Percentiles rank a stretch among this genome's conserved stretches.
Evolutionary conservation across 1,139 yeast genomes (phyloP).

Genomic region (Candida neerlandica): DNA sequence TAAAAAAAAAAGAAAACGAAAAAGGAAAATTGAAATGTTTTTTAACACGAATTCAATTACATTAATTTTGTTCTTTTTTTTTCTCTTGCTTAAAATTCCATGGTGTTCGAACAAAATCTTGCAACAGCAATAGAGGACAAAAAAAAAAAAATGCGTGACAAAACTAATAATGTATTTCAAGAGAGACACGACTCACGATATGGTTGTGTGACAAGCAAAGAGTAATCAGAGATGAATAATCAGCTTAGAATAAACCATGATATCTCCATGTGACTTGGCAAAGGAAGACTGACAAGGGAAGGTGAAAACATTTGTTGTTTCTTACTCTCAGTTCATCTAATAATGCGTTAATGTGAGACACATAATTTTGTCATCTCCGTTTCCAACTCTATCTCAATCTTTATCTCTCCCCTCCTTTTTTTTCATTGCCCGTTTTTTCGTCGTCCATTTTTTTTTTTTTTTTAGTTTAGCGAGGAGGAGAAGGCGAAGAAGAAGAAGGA

Average conservation of each 20-base stretch:
- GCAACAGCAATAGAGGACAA: not conserved
- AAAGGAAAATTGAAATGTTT: conserved; percentile 1
- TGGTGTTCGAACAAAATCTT: too few species aligned
- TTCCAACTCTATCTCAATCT: too few species aligned
- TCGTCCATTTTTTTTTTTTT: not conserved
- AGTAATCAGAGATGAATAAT: not conserved
- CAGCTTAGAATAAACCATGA: too few species aligned
- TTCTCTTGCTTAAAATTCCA: not conserved
- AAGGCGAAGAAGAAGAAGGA: too few species aligned
- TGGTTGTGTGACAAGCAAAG: not conserved
- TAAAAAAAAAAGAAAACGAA: not conserved
- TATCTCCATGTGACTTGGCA: too few species aligned
- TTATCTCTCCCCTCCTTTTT: not conserved
- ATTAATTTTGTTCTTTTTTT: not conserved
- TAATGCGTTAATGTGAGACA: not conserved
- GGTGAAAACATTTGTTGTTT: too few species aligned
- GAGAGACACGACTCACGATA: not conserved
- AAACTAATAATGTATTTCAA: not conserved
- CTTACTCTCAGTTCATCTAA: too few species aligned
- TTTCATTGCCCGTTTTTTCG: not conserved
- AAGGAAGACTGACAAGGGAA: too few species aligned
- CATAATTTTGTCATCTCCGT: not conserved
- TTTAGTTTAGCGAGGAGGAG: not conserved
- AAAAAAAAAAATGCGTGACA: conserved; percentile 1
- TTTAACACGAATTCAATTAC: conserved; percentile 3